Conservation (phyloP, 192 early-diverging fungal species). For the Pecoramyces ruminantium region DNA sequence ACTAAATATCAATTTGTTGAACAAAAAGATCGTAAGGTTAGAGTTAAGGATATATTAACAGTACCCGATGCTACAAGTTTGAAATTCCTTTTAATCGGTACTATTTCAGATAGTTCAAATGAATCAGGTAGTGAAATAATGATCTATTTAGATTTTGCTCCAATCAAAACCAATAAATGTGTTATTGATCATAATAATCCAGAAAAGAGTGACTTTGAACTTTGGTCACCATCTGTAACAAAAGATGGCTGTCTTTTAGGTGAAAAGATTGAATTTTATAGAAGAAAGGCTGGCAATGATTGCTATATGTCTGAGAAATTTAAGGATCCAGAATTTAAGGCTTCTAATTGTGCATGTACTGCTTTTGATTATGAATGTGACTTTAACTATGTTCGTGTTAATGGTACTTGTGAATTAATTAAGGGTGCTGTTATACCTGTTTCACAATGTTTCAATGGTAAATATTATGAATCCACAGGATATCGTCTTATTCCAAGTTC, state of each 20-base stretch:
- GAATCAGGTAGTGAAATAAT: slow-evolving; percentile 20
- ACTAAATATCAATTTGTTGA: slow-evolving; percentile 26
- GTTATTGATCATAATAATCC: slow-evolving; percentile 22
- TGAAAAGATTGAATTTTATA: slow-evolving; percentile 30
- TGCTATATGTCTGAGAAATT: slow-evolving; percentile 31
- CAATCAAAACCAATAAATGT: slow-evolving; percentile 46
- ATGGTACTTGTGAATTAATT: slow-evolving; percentile 4
- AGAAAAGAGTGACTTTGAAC: slow-evolving; percentile 70
- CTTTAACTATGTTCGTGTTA: slow-evolving; percentile 44
- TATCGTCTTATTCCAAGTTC: background rate
- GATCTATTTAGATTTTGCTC: slow-evolving; percentile 55
- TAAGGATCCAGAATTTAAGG: slow-evolving; percentile 30
- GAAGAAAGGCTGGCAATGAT: slow-evolving; percentile 13
- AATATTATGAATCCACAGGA: background rate
- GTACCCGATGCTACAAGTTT: slow-evolving; percentile 46
- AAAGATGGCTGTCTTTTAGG: slow-evolving; percentile 74
- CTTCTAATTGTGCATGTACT: slow-evolving; percentile 55
- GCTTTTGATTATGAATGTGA: slow-evolving; percentile 88
- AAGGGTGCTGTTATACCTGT: background rate
- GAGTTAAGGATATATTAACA: slow-evolving; percentile 40
- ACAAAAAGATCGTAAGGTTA: slow-evolving; percentile 34
- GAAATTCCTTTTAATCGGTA: slow-evolving; percentile 60
- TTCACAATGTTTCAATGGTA: background rate
- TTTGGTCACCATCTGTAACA: slow-evolving; percentile 60
- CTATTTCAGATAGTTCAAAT: slow-evolving; percentile 21